phyloP scores from a whole-genome alignment of 1,139 yeast genomes.

The Kodamaea sp. region DNA sequence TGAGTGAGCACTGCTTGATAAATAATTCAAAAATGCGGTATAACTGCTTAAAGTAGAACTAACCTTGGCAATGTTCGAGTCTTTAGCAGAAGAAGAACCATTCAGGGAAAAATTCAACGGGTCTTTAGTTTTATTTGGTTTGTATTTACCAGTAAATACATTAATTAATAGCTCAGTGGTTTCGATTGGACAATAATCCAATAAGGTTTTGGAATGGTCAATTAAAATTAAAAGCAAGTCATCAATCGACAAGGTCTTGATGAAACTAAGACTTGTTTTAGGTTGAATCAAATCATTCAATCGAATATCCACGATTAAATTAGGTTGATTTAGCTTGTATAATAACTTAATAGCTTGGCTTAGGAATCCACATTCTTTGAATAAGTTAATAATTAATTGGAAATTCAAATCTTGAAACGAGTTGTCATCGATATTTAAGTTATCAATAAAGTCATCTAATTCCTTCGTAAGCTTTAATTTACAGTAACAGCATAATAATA shows the following conservation, averaged over 20 bases:
- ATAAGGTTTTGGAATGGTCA: conserved; percentile 61
- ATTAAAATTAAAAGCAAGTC: conserved; percentile 71
- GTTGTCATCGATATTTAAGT: conserved; percentile 26
- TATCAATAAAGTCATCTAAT: conserved; percentile 55
- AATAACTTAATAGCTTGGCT: conserved; percentile 71
- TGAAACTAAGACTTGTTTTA: conserved; percentile 58
- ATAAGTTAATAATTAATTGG: conserved; percentile 64
- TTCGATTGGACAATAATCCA: conserved; percentile 71
- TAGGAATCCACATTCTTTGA: conserved; percentile 73
- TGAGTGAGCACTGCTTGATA: conserved; percentile 34
- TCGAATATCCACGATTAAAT: conserved; percentile 72
- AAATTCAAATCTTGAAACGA: conserved; percentile 53
- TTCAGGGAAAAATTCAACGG: conserved; percentile 8
- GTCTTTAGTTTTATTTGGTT: conserved; percentile 29
- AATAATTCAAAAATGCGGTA: conserved; percentile 63
- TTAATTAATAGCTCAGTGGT: conserved; percentile 80
- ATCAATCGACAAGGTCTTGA: conserved; percentile 69
- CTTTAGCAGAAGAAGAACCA: conserved; percentile 5
- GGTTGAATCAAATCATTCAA: conserved; percentile 65
- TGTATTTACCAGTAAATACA: conserved; percentile 82
- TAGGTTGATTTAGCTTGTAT: conserved; percentile 68
- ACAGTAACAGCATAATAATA: conserved; percentile 78
- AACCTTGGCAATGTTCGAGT: conserved; percentile 8
- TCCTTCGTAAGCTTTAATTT: conserved; percentile 64
- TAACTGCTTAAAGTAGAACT: conserved; percentile 55